A percentile compares a stretch with the other conserved stretches of the same genome.
phyloP scores from a whole-genome alignment of 495 filamentous ascomycete genomes.

The Aspergillus avenaceus region DNA sequence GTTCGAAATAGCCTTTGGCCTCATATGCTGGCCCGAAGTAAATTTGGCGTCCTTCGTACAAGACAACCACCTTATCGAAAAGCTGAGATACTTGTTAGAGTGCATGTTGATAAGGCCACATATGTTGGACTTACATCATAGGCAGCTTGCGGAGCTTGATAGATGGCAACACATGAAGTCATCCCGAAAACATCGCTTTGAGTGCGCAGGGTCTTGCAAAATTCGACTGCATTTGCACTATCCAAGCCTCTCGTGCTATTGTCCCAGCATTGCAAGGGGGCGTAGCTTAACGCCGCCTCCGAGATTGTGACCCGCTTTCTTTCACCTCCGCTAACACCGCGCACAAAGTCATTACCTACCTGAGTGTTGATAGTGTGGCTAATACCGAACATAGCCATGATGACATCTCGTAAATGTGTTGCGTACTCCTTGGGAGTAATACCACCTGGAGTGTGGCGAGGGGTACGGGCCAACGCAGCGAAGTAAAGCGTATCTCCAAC shows the following conservation, averaged over 20 bases:
- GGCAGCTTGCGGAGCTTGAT: constrained; percentile 75
- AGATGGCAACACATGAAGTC: constrained; percentile 68
- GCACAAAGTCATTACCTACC: constrained; percentile 67
- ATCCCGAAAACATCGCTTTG: constrained; percentile 66
- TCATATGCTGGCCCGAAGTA: constrained; percentile 52
- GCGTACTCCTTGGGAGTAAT: constrained; percentile 41
- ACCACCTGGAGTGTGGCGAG: constrained; percentile 37
- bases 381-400: constrained; percentile 62
- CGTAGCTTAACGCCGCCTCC: constrained; percentile 8
- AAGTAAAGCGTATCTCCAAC: constrained; percentile 63
- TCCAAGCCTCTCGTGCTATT: constrained; percentile 78
- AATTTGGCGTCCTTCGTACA: constrained; percentile 57
- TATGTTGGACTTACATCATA: constrained; percentile 38
- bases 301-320: constrained; percentile 29
- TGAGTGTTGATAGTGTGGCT: constrained; percentile 70
- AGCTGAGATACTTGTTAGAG: constrained; percentile 18
- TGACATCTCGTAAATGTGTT: constrained; percentile 45
- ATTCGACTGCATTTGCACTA: constrained; percentile 68
- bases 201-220: constrained; percentile 58
- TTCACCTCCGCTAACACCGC: constrained; percentile 73
- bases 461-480: constrained; percentile 47
- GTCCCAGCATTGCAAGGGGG: constrained; percentile 69
- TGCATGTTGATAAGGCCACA: not conserved
- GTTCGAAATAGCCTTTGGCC: constrained; percentile 53
- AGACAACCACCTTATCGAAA: constrained; percentile 51